Evolutionary conservation across 768 basidiomycete species (phyloP).

Genomic region (Xanthoconium purpureum): DNA sequence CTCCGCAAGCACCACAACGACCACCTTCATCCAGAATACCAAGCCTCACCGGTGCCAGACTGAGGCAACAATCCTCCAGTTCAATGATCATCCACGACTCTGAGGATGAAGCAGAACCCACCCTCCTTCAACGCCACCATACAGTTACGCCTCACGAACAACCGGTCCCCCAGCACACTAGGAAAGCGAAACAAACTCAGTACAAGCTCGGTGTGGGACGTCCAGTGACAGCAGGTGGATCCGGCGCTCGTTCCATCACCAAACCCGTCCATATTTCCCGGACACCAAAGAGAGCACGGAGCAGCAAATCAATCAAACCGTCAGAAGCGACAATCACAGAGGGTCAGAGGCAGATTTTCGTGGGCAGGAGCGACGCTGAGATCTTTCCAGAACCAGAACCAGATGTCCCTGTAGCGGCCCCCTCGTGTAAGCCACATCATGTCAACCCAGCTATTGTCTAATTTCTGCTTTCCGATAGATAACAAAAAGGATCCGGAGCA

Average conservation of each 20-base stretch:
- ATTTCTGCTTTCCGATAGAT: conserved; percentile 2
- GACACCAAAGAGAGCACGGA: conserved; percentile 45
- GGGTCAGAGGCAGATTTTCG: conserved; percentile 33
- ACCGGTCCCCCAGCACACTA: conserved; percentile 39
- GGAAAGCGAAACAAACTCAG: conserved; percentile 73
- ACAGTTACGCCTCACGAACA: conserved; percentile 14
- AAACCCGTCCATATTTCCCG: conserved; percentile 53
- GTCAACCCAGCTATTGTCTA: not conserved
- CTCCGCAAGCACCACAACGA: conserved; percentile 22
- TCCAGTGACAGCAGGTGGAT: conserved; percentile 62
- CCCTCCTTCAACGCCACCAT: conserved; percentile 21
- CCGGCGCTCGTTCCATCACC: conserved; percentile 63
- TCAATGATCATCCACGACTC: conserved; percentile 40
- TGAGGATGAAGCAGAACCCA: conserved; percentile 41
- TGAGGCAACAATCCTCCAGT: conserved; percentile 32
- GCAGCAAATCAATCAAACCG: conserved; percentile 47
- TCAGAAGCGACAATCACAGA: conserved; percentile 56
- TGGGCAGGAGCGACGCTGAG: conserved; percentile 10
- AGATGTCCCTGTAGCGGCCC: conserved; percentile 8
- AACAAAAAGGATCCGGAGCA: not conserved
- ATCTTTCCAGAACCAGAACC: conserved; percentile 25
- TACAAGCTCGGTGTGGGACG: conserved; percentile 68
- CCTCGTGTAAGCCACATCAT: conserved; percentile 14
- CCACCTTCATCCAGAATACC: conserved; percentile 34
- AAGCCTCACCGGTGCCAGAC: conserved; percentile 26